Percentiles rank a stretch among this genome's conserved stretches.
Evolutionary conservation across 129 eudicot genomes (phyloP).

Genomic region (Ambrosia artemisiifolia): DNA sequence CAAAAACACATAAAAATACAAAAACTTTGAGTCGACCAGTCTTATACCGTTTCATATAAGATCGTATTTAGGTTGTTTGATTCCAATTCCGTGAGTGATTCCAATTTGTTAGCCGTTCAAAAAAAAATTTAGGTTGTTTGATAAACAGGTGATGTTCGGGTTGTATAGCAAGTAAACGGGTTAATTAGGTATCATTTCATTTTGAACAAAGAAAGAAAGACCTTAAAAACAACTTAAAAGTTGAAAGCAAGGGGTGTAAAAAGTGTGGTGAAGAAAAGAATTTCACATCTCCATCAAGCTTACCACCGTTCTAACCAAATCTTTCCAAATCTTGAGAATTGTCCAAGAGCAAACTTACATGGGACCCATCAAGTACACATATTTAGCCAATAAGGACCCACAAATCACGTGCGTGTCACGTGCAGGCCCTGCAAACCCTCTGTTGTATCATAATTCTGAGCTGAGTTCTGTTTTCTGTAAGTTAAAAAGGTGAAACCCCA

Average conservation of each 20-base stretch:
- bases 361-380: conserved; percentile 42
- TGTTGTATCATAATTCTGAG: conserved; percentile 28
- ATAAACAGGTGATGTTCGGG: too few relatives aligned
- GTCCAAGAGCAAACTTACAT: conserved; percentile 28
- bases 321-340: conserved; percentile 34
- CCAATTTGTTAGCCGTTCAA: too few relatives aligned
- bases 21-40: too few relatives aligned
- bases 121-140: too few relatives aligned
- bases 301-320: conserved; percentile 20
- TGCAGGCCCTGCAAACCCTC: conserved; percentile 36
- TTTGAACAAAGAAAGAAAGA: too few relatives aligned
- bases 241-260: neutral
- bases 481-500: conserved; percentile 35
- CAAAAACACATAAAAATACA: too few relatives aligned
- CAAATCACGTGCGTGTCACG: conserved; percentile 41
- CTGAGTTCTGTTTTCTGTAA: conserved; percentile 41
- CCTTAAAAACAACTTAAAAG: too few relatives aligned
- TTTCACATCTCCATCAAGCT: conserved; percentile 25
- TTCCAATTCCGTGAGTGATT: too few relatives aligned
- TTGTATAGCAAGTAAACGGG: too few relatives aligned
- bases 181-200: too few relatives aligned
- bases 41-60: too few relatives aligned
- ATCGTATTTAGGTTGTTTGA: too few relatives aligned
- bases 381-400: conserved; percentile 21
- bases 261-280: conserved; percentile 5